Conservation (phyloP, 2,329 filamentous ascomycete genomes). For the Xylaria sp. region DNA sequence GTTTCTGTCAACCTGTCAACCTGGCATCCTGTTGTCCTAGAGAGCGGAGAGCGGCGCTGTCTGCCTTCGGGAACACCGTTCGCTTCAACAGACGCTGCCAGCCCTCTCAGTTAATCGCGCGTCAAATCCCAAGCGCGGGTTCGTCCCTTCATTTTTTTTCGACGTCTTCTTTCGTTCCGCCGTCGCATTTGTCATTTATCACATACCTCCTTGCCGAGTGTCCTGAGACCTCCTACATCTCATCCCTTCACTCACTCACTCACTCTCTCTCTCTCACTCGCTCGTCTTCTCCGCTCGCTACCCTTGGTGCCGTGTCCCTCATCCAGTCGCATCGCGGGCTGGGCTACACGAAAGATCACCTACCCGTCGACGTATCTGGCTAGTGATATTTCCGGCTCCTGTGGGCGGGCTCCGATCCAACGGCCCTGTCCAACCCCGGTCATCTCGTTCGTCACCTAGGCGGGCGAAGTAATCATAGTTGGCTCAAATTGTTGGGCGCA, state of each 20-base stretch:
- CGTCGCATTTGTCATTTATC: conserved; percentile 16
- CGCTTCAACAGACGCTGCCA: conserved; percentile 54
- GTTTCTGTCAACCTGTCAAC: conserved; percentile 13
- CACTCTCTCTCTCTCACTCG: neutral
- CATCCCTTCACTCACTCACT: neutral
- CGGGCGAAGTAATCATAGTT: conserved; percentile 34
- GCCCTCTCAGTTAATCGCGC: conserved; percentile 55
- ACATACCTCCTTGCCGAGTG: conserved; percentile 21
- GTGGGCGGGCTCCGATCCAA: conserved; percentile 36
- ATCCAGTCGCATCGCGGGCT: conserved; percentile 41
- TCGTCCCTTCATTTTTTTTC: conserved; percentile 33
- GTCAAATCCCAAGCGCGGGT: conserved; percentile 56
- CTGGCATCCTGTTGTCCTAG: conserved; percentile 25
- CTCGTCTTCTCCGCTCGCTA: conserved; percentile 17
- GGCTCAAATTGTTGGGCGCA: conserved; percentile 41
- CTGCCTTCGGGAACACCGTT: conserved; percentile 39
- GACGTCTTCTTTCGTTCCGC: conserved; percentile 18
- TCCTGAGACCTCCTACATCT: conserved; percentile 11
- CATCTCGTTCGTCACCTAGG: conserved; percentile 32
- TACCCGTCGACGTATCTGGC: conserved; percentile 23
- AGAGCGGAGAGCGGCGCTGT: conserved; percentile 33
- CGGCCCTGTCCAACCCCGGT: conserved; percentile 33
- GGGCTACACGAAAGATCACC: conserved; percentile 39
- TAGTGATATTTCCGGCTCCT: conserved; percentile 30
- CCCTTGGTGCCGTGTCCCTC: conserved; percentile 11